Evolutionary conservation across 2,329 filamentous ascomycete species (phyloP).

Genomic region (Fusarium sp.): DNA sequence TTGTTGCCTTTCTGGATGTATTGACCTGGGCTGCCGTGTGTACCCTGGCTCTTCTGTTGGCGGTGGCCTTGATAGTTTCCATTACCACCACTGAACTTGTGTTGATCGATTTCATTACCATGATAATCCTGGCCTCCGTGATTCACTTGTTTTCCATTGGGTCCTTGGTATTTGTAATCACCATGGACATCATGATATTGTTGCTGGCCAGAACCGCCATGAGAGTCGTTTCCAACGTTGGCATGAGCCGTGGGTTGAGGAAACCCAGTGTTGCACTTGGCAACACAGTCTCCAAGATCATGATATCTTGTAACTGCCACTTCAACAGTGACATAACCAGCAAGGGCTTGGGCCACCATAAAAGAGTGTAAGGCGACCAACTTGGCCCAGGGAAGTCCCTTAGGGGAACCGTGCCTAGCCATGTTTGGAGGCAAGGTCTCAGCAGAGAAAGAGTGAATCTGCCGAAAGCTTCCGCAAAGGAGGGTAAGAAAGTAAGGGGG

Average conservation of each 20-base stretch:
- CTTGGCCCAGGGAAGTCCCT: conserved; percentile 21
- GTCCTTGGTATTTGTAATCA: neutral
- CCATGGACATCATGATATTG: neutral
- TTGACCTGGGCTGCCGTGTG: neutral
- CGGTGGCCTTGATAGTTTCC: neutral
- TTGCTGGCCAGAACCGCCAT: neutral
- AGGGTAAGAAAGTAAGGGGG: neutral
- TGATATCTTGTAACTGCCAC: conserved; percentile 21
- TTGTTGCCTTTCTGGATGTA: neutral
- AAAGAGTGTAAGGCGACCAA: conserved; percentile 23
- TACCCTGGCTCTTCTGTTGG: neutral
- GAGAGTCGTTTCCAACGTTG: neutral
- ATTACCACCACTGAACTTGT: neutral
- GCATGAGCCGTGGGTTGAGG: neutral
- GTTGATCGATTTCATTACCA: neutral
- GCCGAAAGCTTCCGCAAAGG: neutral
- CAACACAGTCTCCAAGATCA: conserved; percentile 21
- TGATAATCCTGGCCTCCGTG: neutral
- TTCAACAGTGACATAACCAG: conserved; percentile 12
- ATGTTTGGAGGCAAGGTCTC: neutral
- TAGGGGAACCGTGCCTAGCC: conserved; percentile 6
- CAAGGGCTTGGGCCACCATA: conserved; percentile 19
- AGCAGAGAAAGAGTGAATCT: conserved; percentile 1
- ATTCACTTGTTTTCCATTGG: neutral
- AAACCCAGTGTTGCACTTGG: neutral